Percentiles rank a stretch among this genome's conserved stretches.
These are phyloP conservation scores for Fusarium metavorans DNA, from an alignment of 2,329 filamentous ascomycete genomes.

Conservation along the genomic window DNA sequence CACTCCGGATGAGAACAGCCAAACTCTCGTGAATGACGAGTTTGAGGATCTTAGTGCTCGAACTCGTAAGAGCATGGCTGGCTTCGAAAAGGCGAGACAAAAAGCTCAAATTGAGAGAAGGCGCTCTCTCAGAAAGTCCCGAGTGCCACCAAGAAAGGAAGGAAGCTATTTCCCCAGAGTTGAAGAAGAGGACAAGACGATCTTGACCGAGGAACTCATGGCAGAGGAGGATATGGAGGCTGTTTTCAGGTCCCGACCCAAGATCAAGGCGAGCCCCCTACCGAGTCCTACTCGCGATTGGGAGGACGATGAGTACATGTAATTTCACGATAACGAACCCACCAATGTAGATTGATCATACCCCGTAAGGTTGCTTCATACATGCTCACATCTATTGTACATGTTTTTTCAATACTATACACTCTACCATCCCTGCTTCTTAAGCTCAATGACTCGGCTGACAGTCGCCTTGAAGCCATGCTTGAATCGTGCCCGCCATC, in stretches of 20 bases:
- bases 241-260: slow-evolving; percentile 87
- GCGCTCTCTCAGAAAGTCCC: slow-evolving; percentile 62
- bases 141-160: slow-evolving; percentile 53
- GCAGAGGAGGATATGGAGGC: slow-evolving; percentile 80
- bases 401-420: slow-evolving; percentile 39
- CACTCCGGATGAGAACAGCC: slow-evolving; percentile 33
- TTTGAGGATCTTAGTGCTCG: slow-evolving; percentile 67
- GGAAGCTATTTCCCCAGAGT: slow-evolving; percentile 61
- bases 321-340: slow-evolving; percentile 29
- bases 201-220: slow-evolving; percentile 77
- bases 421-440: slow-evolving; percentile 80
- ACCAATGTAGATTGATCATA: background rate
- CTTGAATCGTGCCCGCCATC: slow-evolving; percentile 78
- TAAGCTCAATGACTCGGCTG: slow-evolving; percentile 75
- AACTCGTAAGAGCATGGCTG: slow-evolving; percentile 71
- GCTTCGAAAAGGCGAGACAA: slow-evolving; percentile 70
- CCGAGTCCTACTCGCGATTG: slow-evolving; percentile 59
- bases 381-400: slow-evolving; percentile 46
- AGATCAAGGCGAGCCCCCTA: slow-evolving; percentile 80
- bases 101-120: slow-evolving; percentile 70
- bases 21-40: slow-evolving; percentile 37
- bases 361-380: slow-evolving; percentile 16
- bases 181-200: slow-evolving; percentile 59
- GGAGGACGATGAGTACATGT: slow-evolving; percentile 44
- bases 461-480: slow-evolving; percentile 75